These are phyloP conservation scores for Catharanthus roseus DNA, from an alignment of 257 asterid genomes.

Conservation along the genomic window DNA sequence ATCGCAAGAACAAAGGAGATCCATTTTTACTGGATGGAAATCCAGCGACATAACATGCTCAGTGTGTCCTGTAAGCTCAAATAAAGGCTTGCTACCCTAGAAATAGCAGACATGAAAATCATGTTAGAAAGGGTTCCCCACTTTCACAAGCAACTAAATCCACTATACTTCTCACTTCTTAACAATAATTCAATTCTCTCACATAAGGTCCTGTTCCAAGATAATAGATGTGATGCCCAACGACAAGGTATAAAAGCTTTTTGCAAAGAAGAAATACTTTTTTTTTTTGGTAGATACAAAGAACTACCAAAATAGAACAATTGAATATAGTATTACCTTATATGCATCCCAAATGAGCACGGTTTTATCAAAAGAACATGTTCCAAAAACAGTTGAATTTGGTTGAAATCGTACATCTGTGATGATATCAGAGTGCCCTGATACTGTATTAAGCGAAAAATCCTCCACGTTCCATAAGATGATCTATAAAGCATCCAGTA, in stretches of 20 bases:
- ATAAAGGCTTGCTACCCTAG: slow-evolving; percentile 19
- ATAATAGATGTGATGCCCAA: background rate
- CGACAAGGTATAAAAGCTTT: background rate
- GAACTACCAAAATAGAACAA: no score
- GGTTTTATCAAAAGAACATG: slow-evolving; percentile 42
- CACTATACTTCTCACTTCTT: background rate
- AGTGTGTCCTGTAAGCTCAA: slow-evolving; percentile 36
- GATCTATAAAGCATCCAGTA: slow-evolving; percentile 23
- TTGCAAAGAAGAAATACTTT: background rate
- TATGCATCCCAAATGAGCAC: slow-evolving; percentile 43
- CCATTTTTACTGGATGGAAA: slow-evolving; percentile 35
- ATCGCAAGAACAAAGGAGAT: slow-evolving; percentile 41
- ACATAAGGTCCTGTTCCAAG: background rate
- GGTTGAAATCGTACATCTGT: slow-evolving; percentile 45
- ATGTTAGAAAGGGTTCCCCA: background rate
- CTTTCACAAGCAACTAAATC: background rate
- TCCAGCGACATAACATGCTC: slow-evolving; percentile 39
- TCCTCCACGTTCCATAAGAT: slow-evolving; percentile 27
- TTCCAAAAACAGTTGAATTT: slow-evolving; percentile 38
- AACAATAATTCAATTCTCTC: background rate
- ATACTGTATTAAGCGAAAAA: background rate
- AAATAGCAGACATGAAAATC: slow-evolving; percentile 13
- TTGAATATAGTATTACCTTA: slow-evolving; percentile 25
- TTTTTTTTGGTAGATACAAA: no score
- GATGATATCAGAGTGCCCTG: slow-evolving; percentile 30